Evolutionary conservation across 371 early-diverging fungal species (phyloP).

Genomic region (Syncephalastrum sp.): DNA sequence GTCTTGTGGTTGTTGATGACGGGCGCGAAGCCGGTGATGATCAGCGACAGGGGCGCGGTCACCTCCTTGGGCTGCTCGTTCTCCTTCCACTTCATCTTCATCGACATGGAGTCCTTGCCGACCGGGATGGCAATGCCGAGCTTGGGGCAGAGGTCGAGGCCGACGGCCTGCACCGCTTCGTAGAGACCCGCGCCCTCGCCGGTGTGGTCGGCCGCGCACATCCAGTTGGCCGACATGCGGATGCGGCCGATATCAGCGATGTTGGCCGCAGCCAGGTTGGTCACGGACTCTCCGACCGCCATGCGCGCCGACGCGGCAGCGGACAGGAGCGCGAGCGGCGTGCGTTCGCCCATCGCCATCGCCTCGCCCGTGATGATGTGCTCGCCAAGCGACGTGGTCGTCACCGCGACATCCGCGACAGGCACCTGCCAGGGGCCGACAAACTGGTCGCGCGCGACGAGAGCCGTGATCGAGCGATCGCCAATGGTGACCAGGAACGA

Average conservation of each 20-base stretch:
- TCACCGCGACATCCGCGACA: slow-evolving; percentile 94
- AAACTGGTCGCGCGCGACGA: slow-evolving; percentile 95
- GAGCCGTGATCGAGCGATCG: slow-evolving; percentile 91
- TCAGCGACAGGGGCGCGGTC: slow-evolving; percentile 85
- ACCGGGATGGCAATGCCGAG: slow-evolving; percentile 95
- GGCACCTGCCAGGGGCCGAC: slow-evolving; percentile 98
- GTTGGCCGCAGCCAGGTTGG: slow-evolving; percentile 89
- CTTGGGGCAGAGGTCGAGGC: slow-evolving; percentile 88
- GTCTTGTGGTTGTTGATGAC: slow-evolving; percentile 83
- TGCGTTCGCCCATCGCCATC: slow-evolving; percentile 97
- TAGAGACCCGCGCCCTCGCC: slow-evolving; percentile 95
- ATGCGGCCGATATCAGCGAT: slow-evolving; percentile 68
- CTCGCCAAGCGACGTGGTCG: slow-evolving; percentile 70
- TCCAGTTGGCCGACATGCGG: slow-evolving; percentile 96
- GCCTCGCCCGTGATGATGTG: slow-evolving; percentile 84
- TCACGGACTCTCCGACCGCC: slow-evolving; percentile 91
- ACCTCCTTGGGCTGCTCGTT: slow-evolving; percentile 59
- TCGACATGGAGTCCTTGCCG: slow-evolving; percentile 98
- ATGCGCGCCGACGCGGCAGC: slow-evolving; percentile 92
- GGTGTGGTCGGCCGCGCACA: slow-evolving; percentile 87
- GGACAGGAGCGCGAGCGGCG: slow-evolving; percentile 82
- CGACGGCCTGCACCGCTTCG: slow-evolving; percentile 91
- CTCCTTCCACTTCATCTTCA: slow-evolving; percentile 90
- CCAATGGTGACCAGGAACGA: slow-evolving; percentile 96
- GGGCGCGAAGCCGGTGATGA: slow-evolving; percentile 90